Evolutionary conservation across 2,329 filamentous ascomycete genomes (phyloP), one percentile per base, ranked within the genome.

Genomic region (Colletotrichum lentis): DNA sequence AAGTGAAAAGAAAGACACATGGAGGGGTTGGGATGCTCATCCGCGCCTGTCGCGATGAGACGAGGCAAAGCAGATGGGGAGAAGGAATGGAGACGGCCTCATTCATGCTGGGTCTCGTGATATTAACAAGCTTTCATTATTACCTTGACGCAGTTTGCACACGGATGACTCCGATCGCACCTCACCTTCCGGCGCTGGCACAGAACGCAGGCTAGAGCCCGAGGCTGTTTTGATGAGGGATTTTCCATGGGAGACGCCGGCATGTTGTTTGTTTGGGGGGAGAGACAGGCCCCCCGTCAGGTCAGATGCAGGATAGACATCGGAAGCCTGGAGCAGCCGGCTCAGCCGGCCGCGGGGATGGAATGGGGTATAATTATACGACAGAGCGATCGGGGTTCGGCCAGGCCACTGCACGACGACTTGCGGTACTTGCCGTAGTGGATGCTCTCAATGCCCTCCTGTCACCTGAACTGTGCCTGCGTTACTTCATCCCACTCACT

Each of bases 101-200:
- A 27, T 12, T n/a, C n/a, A n/a, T n/a, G 3, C 20, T 46, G 7
- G 20, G 43, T 3, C 18, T 8, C 7, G 16, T 10, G 10, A 46
- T 20, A 14, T 16, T n/a, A n/a, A n/a, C n/a, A n/a, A n/a, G 10
- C n/a, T 20, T 3, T 54, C 59, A 41, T 43, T n/a, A n/a, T n/a
- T n/a, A 67, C 64, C 64, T 67, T 88, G 74, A 84, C 77, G 72
- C 86, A 88, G 71, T 88, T 88, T 64, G 85, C 82, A 72, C 86
- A 88, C 5, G 86, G 86, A 47, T 83, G 86, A 46, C 82, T 83
- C 67, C 86, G 82, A 73, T 88, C 85, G 76, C 86, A 88, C 75
- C 86, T 88, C 77, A 88, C 88, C 77, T 88, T 88, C 72, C 86
- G 82, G 72, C 85, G 83, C 74, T 88, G 86, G 73, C 86, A 88